Conservation (phyloP, 2,329 filamentous ascomycete genomes). For the Ceratocystis cubensis region DNA sequence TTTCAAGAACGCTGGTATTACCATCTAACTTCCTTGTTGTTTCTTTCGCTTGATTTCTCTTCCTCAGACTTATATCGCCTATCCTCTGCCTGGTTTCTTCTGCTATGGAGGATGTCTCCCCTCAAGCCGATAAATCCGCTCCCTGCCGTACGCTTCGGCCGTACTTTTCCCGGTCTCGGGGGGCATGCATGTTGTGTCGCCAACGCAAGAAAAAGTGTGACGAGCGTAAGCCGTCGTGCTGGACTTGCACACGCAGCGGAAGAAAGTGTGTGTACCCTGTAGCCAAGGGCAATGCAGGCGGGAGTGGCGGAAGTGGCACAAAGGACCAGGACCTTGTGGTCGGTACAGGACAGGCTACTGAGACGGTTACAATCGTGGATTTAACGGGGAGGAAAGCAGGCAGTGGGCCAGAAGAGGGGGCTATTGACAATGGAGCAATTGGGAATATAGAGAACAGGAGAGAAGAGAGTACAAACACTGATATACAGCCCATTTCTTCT, state of each 20-base stretch:
- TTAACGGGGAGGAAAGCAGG: neutral
- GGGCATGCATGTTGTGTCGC: constrained; percentile 27
- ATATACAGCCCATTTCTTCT: neutral
- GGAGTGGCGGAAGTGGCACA: neutral
- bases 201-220: constrained; percentile 30
- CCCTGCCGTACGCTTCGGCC: constrained; percentile 19
- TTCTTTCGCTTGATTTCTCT: neutral
- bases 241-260: constrained; percentile 20
- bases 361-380: constrained; percentile 1
- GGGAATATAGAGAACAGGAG: neutral
- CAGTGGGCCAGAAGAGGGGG: neutral
- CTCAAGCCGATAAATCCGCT: constrained; percentile 10
- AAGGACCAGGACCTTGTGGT: neutral
- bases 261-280: constrained; percentile 18
- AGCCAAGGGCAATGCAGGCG: constrained; percentile 1
- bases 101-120: constrained; percentile 7
- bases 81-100: neutral
- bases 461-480: neutral
- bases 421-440: neutral
- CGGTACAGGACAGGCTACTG: neutral
- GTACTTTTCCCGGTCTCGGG: constrained; percentile 20
- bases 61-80: neutral
- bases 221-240: constrained; percentile 25
- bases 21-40: neutral
- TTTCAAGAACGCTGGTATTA: neutral